Base-by-base conservation (phyloP, 129 eudicot species). In the Kitagawia praeruptora region DNA sequence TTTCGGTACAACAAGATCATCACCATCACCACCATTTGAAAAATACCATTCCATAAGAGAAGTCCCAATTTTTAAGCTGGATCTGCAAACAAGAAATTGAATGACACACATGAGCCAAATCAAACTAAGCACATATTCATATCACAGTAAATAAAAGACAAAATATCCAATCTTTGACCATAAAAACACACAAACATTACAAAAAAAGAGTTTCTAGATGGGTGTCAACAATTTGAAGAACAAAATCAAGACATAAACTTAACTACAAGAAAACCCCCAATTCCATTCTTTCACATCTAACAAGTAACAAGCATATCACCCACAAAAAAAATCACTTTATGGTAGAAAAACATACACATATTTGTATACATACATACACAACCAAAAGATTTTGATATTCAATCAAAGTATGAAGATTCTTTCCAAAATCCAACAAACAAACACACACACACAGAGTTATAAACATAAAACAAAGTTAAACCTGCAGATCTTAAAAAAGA, bases 21-120 rank as follows among this genome's bases (percentile, higher is more conserved):
- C 89, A 1, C 14, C 81, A 21, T 75, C 86, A 1, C 14, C 81
- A 21, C 70, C 86, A 72, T 66, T 81, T 40, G 81, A 87, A 51
- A 75, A 85, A 85, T 89, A 87, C 97, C 97, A 87, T 77, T 91
- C 93, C 93, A 89, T 89, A 15, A 69, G 81, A 77, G 78, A 19
- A 18, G 44, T 71, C 82, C 41, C 31, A 79, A 34, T 45, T 46
- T 48, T 31, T 6, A 19, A 48, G 37, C 76, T 66, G 37, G 67
- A 44, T 66, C 39, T 64, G 31, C 8, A 77, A 4, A 47, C 25
- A 75, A 48, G 51, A 48, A 51, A 16, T 39, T 42, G 11, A 21
- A 16, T n/a, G 27, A 63, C 23, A 13, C 44, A 66, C 69, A 66
- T 37, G 6, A 63, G 25, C 27, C 66, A 75, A 12, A 10, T 19